Conservation (phyloP, 371 early-diverging fungal species). For the Quaeritorhiza haematococci region DNA sequence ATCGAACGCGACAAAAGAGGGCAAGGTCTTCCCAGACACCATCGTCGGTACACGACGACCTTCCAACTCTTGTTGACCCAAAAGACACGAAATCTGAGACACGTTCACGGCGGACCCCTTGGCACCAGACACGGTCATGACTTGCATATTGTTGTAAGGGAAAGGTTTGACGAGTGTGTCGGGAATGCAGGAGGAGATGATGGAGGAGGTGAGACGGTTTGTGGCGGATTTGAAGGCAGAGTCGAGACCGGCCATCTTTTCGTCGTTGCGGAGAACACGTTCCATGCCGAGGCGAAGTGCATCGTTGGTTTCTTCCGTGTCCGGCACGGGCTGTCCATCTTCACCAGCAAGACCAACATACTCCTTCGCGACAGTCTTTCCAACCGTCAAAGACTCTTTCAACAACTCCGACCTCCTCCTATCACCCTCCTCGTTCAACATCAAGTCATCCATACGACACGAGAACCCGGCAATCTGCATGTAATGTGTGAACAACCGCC, state of each 20-base stretch:
- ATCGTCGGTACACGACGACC: conserved; percentile 98
- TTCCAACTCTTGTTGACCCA: conserved; percentile 99
- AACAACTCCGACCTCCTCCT: conserved; percentile 65
- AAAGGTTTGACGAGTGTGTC: conserved; percentile 76
- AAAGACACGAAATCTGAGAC: conserved; percentile 95
- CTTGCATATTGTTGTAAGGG: conserved; percentile 97
- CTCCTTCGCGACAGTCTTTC: conserved; percentile 56
- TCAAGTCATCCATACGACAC: conserved; percentile 98
- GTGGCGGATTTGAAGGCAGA: conserved; percentile 83
- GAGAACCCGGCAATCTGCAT: conserved; percentile 89
- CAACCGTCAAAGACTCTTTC: conserved; percentile 39
- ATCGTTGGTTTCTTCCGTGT: conserved; percentile 1
- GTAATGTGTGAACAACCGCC: conserved; percentile 91
- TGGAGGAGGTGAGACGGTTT: conserved; percentile 76
- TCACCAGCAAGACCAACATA: conserved; percentile 59
- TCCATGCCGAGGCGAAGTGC: conserved; percentile 62
- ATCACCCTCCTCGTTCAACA: conserved; percentile 80
- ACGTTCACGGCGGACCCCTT: conserved; percentile 98
- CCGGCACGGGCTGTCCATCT: conserved; percentile 4
- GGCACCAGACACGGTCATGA: conserved; percentile 98
- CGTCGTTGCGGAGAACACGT: conserved; percentile 75
- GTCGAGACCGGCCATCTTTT: conserved; percentile 86
- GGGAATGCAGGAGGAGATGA: conserved; percentile 82
- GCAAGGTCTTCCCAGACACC: conserved; percentile 96
- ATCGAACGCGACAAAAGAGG: conserved; percentile 90